Conservation (phyloP, 345 rosid genomes). For the Hibiscus tridactylites region DNA sequence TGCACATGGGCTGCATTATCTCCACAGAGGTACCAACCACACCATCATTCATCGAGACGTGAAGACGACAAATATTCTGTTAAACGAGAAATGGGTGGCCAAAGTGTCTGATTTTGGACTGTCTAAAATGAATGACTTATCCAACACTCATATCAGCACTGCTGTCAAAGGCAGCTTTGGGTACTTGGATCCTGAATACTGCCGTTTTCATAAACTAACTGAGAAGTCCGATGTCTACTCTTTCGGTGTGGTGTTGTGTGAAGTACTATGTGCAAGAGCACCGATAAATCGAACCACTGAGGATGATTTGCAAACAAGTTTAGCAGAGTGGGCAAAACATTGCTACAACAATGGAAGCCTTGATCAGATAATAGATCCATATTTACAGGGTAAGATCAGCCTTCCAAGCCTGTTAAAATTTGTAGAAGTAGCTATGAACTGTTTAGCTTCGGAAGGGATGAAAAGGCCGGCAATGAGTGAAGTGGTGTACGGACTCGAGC, state of each 20-base stretch:
- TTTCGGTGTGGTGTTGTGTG: neutral
- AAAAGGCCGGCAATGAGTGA: slow-evolving; percentile 33
- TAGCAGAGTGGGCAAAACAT: slow-evolving; percentile 31
- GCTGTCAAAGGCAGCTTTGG: neutral
- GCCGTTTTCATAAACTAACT: neutral
- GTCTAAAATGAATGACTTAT: neutral
- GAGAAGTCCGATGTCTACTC: neutral
- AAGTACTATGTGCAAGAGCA: slow-evolving; percentile 9
- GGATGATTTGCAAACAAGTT: slow-evolving; percentile 28
- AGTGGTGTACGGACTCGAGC: slow-evolving; percentile 33
- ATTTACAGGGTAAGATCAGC: slow-evolving; percentile 22
- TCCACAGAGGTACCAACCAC: neutral
- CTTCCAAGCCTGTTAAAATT: slow-evolving; percentile 21
- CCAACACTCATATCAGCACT: neutral
- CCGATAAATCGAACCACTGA: slow-evolving; percentile 21
- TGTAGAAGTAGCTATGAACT: slow-evolving; percentile 22
- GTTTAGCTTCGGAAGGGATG: slow-evolving; percentile 28
- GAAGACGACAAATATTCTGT: neutral
- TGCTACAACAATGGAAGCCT: slow-evolving; percentile 30
- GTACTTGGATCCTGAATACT: neutral
- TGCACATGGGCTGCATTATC: neutral
- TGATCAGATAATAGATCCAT: slow-evolving; percentile 25
- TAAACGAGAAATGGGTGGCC: neutral
- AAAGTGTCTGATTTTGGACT: neutral
- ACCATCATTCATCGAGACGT: neutral